Evolutionary conservation across 257 asterid species (phyloP).

Genomic region (Solanum chilense): DNA sequence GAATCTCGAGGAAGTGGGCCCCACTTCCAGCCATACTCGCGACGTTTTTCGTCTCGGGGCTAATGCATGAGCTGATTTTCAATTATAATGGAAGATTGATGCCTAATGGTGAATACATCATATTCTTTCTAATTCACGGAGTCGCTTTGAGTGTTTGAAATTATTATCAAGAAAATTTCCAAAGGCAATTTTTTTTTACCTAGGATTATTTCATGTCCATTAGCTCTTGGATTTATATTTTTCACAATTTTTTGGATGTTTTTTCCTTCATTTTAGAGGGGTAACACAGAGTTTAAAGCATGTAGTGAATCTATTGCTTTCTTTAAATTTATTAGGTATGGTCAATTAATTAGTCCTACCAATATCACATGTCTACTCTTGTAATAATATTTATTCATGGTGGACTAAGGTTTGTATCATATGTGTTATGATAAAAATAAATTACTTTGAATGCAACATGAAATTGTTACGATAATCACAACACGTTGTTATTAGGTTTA

Average conservation of each 20-base stretch:
- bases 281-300: constrained; percentile 22
- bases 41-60: constrained; percentile 41
- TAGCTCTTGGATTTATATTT: constrained; percentile 24
- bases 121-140: constrained; percentile 39
- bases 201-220: constrained; percentile 17
- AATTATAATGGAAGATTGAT: constrained; percentile 24
- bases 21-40: constrained; percentile 10
- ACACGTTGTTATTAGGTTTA: neutral
- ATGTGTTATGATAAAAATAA: neutral
- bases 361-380: neutral
- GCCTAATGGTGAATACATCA: constrained; percentile 25
- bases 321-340: constrained; percentile 25
- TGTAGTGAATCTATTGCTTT: constrained; percentile 52
- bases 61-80: constrained; percentile 66
- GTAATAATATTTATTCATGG: neutral
- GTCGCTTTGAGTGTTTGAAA: constrained; percentile 13
- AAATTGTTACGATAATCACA: neutral
- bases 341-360: constrained; percentile 8
- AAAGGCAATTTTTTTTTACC: constrained; percentile 1
- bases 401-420: neutral
- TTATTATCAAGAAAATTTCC: constrained; percentile 12
- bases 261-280: constrained; percentile 40
- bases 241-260: constrained; percentile 37
- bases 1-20: constrained; percentile 3
- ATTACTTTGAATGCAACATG: no score